phyloP scores from a whole-genome alignment of 768 basidiomycete species.

The Xanthoconium stramineum region DNA sequence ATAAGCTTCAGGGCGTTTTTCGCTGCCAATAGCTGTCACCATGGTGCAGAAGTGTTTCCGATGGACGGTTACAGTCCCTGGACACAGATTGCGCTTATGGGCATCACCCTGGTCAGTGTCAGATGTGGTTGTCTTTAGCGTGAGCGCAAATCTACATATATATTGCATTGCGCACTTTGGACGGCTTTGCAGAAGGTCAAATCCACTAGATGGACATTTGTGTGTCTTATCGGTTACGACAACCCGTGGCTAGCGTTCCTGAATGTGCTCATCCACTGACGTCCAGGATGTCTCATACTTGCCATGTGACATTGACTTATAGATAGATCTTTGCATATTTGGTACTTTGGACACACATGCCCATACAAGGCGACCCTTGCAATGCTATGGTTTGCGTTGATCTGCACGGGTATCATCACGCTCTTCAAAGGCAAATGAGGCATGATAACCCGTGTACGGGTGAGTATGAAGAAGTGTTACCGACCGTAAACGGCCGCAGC shows the following conservation, averaged over 20 bases:
- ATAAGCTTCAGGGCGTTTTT: constrained; percentile 25
- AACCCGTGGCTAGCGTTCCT: constrained; percentile 60
- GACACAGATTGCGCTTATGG: not conserved
- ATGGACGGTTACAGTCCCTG: constrained; percentile 34
- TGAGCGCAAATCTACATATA: constrained; percentile 57
- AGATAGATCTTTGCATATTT: constrained; percentile 35
- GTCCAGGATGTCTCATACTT: constrained; percentile 37
- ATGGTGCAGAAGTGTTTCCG: constrained; percentile 58
- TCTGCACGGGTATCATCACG: constrained; percentile 50
- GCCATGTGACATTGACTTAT: not conserved
- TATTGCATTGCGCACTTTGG: constrained; percentile 49
- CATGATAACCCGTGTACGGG: not conserved
- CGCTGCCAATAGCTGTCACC: constrained; percentile 36
- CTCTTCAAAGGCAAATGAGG: constrained; percentile 51
- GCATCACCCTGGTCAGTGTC: constrained; percentile 45
- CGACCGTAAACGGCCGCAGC: not conserved
- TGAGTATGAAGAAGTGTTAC: no score
- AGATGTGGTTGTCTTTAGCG: constrained; percentile 59
- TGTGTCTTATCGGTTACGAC: constrained; percentile 40
- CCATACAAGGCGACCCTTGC: constrained; percentile 41
- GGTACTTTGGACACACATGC: constrained; percentile 1
- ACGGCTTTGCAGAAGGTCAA: constrained; percentile 50
- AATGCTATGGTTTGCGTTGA: constrained; percentile 59
- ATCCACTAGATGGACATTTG: constrained; percentile 18
- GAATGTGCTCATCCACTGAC: constrained; percentile 51